These are phyloP conservation scores for Populus euphratica DNA, from an alignment of 345 rosid species.

Conservation along the genomic window DNA sequence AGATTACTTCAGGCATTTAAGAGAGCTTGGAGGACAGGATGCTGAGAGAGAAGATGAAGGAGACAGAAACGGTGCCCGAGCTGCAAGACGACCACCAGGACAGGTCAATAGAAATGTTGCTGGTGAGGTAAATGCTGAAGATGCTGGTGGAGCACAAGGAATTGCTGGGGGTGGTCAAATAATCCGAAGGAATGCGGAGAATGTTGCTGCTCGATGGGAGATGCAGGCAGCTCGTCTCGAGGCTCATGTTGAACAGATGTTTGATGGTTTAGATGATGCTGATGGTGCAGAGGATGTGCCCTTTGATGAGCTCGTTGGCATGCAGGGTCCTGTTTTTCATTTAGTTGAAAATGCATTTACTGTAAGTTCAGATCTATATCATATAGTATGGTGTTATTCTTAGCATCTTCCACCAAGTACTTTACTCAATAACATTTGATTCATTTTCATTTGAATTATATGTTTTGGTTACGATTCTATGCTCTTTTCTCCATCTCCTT, in stretches of 20 bases:
- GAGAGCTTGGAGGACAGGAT: constrained; percentile 94
- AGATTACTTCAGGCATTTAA: constrained; percentile 90
- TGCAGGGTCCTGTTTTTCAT: constrained; percentile 99
- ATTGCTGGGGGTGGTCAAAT: constrained; percentile 76
- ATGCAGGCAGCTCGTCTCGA: constrained; percentile 99
- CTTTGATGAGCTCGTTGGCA: constrained; percentile 97
- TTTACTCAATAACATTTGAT: neutral
- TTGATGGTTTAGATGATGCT: constrained; percentile 97
- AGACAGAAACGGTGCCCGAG: constrained; percentile 87
- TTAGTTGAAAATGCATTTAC: constrained; percentile 99
- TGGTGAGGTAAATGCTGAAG: constrained; percentile 79
- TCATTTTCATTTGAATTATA: neutral
- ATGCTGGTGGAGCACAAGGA: constrained; percentile 71
- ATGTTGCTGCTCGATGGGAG: constrained; percentile 96
- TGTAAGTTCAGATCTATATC: constrained; percentile 45
- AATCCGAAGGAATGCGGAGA: constrained; percentile 84
- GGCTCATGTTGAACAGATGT: constrained; percentile 98
- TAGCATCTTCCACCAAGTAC: neutral
- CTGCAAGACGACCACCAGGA: constrained; percentile 65
- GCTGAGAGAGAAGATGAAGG: constrained; percentile 93
- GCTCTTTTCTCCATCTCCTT: neutral
- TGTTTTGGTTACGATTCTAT: too few relatives aligned
- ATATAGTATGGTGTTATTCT: neutral
- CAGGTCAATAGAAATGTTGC: constrained; percentile 76
- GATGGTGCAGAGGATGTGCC: constrained; percentile 99